phyloP scores from a whole-genome alignment of 2,329 filamentous ascomycete species.

The Graphilbum fragrans region DNA sequence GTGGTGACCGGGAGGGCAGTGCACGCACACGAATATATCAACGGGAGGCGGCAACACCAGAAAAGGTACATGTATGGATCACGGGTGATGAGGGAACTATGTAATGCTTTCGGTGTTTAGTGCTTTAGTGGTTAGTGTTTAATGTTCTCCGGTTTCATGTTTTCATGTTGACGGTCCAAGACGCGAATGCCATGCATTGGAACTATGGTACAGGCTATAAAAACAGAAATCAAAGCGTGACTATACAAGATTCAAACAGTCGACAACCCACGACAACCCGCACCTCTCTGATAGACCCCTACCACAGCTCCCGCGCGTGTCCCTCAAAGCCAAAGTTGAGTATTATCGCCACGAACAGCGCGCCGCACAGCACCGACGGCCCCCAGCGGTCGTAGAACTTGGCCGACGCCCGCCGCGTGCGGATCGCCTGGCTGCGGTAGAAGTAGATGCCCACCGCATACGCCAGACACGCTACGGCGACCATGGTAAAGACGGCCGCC shows the following conservation, averaged over 20 bases:
- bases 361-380: constrained; percentile 61
- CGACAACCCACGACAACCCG: not conserved
- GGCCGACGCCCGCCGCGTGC: constrained; percentile 62
- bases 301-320: constrained; percentile 46
- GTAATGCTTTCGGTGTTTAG: too few species aligned
- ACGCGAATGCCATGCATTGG: too few species aligned
- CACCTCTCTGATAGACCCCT: constrained; percentile 1
- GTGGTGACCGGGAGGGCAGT: too few species aligned
- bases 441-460: constrained; percentile 80
- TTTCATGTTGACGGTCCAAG: too few species aligned
- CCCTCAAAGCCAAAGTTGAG: constrained; percentile 74
- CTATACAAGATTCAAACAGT: not conserved
- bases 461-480: constrained; percentile 65
- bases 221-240: not conserved
- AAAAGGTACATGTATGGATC: too few species aligned
- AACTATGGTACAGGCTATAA: not conserved
- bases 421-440: constrained; percentile 78
- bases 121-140: too few species aligned
- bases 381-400: constrained; percentile 87
- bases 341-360: constrained; percentile 60
- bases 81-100: not conserved
- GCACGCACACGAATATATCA: too few species aligned
- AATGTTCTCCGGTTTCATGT: too few species aligned
- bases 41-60: too few species aligned
- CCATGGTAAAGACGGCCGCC: constrained; percentile 66